phyloP scores from a whole-genome alignment of 257 asterid species.

The Nicotiana knightiana region DNA sequence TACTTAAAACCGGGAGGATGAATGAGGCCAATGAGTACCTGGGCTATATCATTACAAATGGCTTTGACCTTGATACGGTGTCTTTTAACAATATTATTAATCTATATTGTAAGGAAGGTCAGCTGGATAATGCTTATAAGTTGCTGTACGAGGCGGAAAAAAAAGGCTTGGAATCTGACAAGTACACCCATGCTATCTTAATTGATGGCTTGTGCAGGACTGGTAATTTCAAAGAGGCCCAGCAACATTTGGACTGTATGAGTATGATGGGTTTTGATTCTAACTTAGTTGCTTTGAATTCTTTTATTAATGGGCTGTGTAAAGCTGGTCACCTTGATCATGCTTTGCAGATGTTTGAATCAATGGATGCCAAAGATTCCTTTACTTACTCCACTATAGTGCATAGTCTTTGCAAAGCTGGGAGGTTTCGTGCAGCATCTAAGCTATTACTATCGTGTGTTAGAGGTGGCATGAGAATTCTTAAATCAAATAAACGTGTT shows the following conservation, averaged over 20 bases:
- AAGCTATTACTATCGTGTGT: constrained; percentile 53
- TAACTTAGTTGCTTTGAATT: constrained; percentile 66
- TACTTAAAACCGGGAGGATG: constrained; percentile 48
- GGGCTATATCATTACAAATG: constrained; percentile 60
- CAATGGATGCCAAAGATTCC: constrained; percentile 57
- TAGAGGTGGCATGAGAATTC: constrained; percentile 43
- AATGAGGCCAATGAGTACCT: constrained; percentile 43
- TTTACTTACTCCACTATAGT: constrained; percentile 74
- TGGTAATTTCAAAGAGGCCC: constrained; percentile 51
- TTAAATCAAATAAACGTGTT: constrained; percentile 47
- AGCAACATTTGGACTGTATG: constrained; percentile 47
- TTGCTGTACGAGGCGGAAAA: constrained; percentile 46
- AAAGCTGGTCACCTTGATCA: constrained; percentile 53
- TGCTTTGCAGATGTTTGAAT: constrained; percentile 55
- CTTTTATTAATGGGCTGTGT: constrained; percentile 63
- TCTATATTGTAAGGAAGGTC: constrained; percentile 57
- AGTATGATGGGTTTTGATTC: constrained; percentile 38
- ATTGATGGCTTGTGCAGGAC: constrained; percentile 76
- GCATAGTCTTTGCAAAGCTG: constrained; percentile 60
- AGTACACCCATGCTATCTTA: constrained; percentile 68
- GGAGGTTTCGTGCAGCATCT: constrained; percentile 61
- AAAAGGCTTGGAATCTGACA: constrained; percentile 55
- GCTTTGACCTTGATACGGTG: constrained; percentile 66
- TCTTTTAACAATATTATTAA: constrained; percentile 72
- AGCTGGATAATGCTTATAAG: constrained; percentile 47